Conservation (phyloP, 2,329 filamentous ascomycete species). For the Pseudocercospora vitis region DNA sequence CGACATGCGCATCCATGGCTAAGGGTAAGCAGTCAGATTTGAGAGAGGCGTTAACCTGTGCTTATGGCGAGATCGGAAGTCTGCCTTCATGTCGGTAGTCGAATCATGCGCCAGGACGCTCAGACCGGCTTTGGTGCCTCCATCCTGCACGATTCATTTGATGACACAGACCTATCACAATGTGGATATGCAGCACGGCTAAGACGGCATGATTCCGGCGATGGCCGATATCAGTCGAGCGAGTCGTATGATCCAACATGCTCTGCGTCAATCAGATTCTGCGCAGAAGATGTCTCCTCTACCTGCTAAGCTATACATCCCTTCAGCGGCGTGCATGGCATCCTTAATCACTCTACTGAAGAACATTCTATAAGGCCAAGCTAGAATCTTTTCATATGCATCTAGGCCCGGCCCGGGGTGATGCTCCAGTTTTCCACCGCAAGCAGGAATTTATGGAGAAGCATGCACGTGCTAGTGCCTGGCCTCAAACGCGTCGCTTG, state of each 20-base stretch:
- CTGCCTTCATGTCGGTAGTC: slow-evolving; percentile 1
- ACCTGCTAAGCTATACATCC: no score
- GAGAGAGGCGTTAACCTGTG: not conserved
- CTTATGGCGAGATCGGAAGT: not conserved
- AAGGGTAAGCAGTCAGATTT: no score
- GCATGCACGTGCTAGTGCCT: slow-evolving; percentile 7
- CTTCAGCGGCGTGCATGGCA: not conserved
- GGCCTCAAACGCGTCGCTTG: slow-evolving; percentile 12
- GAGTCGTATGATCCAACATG: no score
- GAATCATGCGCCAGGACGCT: slow-evolving; percentile 3
- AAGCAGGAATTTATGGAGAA: slow-evolving; percentile 4
- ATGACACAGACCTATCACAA: slow-evolving; percentile 1
- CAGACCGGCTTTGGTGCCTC: not conserved
- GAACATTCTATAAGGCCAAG: not conserved
- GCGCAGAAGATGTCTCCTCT: no score
- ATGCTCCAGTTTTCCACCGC: slow-evolving; percentile 3
- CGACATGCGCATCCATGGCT: no score
- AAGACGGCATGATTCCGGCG: not conserved
- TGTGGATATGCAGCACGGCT: not conserved
- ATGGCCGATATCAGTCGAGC: not conserved
- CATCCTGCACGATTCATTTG: slow-evolving; percentile 1
- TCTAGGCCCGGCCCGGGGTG: slow-evolving; percentile 6
- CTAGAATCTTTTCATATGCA: slow-evolving; percentile 12
- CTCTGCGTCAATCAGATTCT: no score
- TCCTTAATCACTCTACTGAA: not conserved